Base-by-base conservation (phyloP, 306 rosid genomes). In the Rosa rugosa region DNA sequence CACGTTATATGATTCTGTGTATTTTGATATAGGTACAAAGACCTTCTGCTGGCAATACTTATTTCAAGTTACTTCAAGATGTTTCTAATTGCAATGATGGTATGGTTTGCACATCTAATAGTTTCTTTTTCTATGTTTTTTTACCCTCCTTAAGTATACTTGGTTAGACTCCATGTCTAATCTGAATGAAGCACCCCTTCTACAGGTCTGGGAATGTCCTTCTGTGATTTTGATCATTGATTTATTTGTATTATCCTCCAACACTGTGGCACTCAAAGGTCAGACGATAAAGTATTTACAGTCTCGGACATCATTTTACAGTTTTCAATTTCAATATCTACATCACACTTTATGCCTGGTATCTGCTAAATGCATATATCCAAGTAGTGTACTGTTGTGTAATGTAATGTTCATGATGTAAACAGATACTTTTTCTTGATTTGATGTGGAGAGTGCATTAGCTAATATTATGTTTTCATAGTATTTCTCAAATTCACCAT, bases 171-270 rank as follows among this genome's bases (percentile, higher is more conserved):
- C 54, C 22, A 54, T 1, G 36, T 63, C n/a, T 42, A 74, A 57
- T 80, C 76, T 83, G 73, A 88, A 71, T 67, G 25, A 63, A 51
- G 62, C 53, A 16, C 56, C 73, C 50, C 44, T 84, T 72, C 72
- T 82, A 77, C 83, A 95, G 99, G 93, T 91, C 23, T 93, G 99
- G 99, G 96, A 93, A 80, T 95, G 88, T 80, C 97, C 99, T 66
- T 85, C 93, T 23, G 89, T 87, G 87, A 86, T 88, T 82, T 85
- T 86, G 87, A 90, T 95, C 71, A 84, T 84, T 79, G 98, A 95
- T 77, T 75, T 90, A 67, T 93, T 91, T 87, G 91, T 93, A 81
- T 84, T 91, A 80, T 93, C 99, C 66, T 88, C 97, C 77, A 91
- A 90, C 87, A 84, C 85, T 34, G 91, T 90, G 77, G 94, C 98